Evolutionary conservation across 805 yeast species (phyloP), one percentile per base, ranked within the genome.

Genomic region (Yamadazyma scolyti): DNA sequence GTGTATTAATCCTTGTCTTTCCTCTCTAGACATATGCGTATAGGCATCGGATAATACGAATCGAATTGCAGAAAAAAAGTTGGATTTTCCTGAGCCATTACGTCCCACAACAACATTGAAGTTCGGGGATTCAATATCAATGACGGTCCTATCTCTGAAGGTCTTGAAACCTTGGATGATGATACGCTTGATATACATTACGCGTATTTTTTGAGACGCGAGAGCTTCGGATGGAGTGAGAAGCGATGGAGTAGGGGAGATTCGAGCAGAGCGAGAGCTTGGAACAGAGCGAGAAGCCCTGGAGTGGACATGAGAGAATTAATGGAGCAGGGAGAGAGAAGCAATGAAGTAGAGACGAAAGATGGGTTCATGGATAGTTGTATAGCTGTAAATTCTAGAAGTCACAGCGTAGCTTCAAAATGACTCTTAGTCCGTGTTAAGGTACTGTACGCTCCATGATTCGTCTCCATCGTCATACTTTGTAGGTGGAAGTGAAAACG

Each of bases 71-170:
- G 96, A 88, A 56, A 90, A 93, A 59, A 90, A 83, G 56, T 93
- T 90, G 23, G 96, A 85, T 54, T 93, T 90, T 6, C 98, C 98
- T 6, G 96, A 84, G n/a, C 97, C 97, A 58, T 89, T 89, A 30
- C 95, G 65, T 2, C 97, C 97, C 19, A 89, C 67, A 6, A 54
- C 87, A 13, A 90, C 94, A 58, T 90, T 90, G 50, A 81, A 82
- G 33, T 77, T 76, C 0, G 95, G 90, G 1, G 94, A 82, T 19
- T 93, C 65, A 10, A 75, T 67, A 24, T 83, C 93, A 9, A 89
- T 75, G 4, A 77, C 71, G 0, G 96, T 84, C 23, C 86, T 79
- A 47, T 84, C 82, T 58, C 83, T 82, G 54, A 88, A 90, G 40
- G 97, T 88, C 59, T 87, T 88, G 66, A 90, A 90, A 20, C 97